These are phyloP conservation scores for Stephania japonica DNA, from an alignment of 164 flowering plant species.

Conservation along the genomic window DNA sequence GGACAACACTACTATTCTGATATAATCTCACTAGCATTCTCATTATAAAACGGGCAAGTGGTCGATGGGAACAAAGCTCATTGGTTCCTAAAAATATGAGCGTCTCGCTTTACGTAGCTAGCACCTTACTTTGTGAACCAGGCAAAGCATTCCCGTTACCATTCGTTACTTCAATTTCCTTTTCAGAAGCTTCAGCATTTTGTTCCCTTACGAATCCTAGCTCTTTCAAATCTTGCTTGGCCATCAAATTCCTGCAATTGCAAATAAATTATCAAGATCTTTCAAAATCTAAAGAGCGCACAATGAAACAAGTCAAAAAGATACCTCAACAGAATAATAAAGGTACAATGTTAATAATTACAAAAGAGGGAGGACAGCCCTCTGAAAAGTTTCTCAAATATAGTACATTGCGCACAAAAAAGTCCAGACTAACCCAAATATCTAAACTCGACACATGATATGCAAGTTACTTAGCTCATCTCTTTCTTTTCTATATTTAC, in stretches of 20 bases:
- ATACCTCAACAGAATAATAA: neutral
- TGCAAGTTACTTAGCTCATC: too few species aligned
- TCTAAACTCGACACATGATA: too few species aligned
- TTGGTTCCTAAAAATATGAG: neutral
- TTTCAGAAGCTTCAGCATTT: conserved; percentile 25
- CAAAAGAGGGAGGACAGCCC: neutral
- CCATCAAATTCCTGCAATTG: conserved; percentile 78
- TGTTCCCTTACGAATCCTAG: conserved; percentile 54
- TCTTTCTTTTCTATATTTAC: too few species aligned
- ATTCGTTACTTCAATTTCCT: conserved; percentile 13
- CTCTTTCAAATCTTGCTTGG: conserved; percentile 81
- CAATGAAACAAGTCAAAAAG: neutral
- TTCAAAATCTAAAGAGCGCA: neutral
- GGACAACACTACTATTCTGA: neutral
- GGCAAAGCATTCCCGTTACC: conserved; percentile 1
- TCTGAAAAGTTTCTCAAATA: neutral
- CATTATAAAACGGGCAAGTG: neutral
- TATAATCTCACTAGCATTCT: neutral
- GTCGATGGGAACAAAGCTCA: neutral
- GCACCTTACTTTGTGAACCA: conserved; percentile 10
- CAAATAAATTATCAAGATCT: neutral
- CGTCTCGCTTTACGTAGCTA: conserved; percentile 7
- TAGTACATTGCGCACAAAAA: neutral
- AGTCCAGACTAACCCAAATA: too few species aligned
- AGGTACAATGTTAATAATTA: neutral